Percentiles rank a stretch among this genome's conserved stretches.
Evolutionary conservation across 2,329 filamentous ascomycete species (phyloP).

Genomic region (Aspergillus candidus): DNA sequence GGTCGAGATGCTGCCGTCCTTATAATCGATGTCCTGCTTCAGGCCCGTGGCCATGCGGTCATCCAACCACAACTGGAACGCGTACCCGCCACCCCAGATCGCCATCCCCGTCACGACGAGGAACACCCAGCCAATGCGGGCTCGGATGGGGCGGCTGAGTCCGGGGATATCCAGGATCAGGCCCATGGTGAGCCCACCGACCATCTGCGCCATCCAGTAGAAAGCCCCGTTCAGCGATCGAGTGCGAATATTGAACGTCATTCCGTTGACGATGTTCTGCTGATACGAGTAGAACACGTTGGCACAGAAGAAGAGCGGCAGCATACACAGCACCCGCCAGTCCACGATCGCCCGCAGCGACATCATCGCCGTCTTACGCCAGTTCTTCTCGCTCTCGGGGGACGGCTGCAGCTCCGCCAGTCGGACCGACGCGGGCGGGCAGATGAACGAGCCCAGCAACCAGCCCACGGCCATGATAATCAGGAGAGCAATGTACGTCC

Average conservation of each 20-base stretch:
- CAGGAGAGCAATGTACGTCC: conserved; percentile 48
- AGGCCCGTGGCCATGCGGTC: conserved; percentile 32
- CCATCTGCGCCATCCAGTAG: conserved; percentile 54
- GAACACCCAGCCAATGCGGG: conserved; percentile 42
- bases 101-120: conserved; percentile 47
- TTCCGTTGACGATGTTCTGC: conserved; percentile 51
- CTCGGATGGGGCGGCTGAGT: conserved; percentile 42
- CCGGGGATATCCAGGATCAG: conserved; percentile 35
- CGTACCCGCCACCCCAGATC: conserved; percentile 59
- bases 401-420: conserved; percentile 33
- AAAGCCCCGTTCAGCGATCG: conserved; percentile 51
- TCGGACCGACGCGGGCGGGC: conserved; percentile 41
- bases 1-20: conserved; percentile 44
- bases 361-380: conserved; percentile 24
- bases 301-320: conserved; percentile 52
- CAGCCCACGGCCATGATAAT: conserved; percentile 48
- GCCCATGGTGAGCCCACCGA: conserved; percentile 45
- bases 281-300: conserved; percentile 55
- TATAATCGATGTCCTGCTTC: conserved; percentile 46
- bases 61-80: conserved; percentile 56
- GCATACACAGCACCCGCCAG: conserved; percentile 45
- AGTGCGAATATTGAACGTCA: conserved; percentile 50
- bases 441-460: conserved; percentile 44
- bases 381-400: conserved; percentile 37
- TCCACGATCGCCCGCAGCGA: conserved; percentile 34